A percentile compares a stretch with the other conserved stretches of the same genome.
phyloP scores from a whole-genome alignment of 75 land plant genomes.

The Cryptomeria japonica region DNA sequence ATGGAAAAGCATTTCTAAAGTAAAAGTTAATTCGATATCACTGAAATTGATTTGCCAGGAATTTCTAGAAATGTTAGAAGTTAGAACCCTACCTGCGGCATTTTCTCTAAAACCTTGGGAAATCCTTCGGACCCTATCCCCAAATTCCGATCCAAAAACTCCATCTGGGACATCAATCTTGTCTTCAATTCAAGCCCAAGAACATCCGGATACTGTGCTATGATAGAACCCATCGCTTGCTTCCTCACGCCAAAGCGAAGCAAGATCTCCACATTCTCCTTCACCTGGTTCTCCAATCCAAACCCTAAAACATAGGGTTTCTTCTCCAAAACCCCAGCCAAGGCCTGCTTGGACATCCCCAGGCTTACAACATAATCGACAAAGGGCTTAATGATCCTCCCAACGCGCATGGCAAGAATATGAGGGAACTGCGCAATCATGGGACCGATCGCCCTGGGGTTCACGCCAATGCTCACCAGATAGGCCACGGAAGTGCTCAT shows the following conservation, averaged over 20 bases:
- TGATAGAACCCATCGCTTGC: slow-evolving; percentile 45
- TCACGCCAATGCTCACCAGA: slow-evolving; percentile 83
- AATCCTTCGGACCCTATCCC: slow-evolving; percentile 39
- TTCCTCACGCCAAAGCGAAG: slow-evolving; percentile 56
- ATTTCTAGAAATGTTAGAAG: neutral
- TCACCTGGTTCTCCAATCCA: slow-evolving; percentile 57
- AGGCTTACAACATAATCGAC: slow-evolving; percentile 71
- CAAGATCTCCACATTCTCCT: slow-evolving; percentile 55
- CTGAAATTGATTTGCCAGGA: neutral
- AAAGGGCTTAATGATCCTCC: slow-evolving; percentile 82
- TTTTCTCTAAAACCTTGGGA: slow-evolving; percentile 61
- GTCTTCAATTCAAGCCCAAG: slow-evolving; percentile 62
- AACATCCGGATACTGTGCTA: slow-evolving; percentile 80
- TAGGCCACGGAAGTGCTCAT: slow-evolving; percentile 91
- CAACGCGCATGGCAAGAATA: slow-evolving; percentile 87
- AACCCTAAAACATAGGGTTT: slow-evolving; percentile 76
- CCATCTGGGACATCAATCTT: slow-evolving; percentile 47
- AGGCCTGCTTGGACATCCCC: slow-evolving; percentile 61
- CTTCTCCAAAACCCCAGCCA: slow-evolving; percentile 83
- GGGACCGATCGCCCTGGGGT: slow-evolving; percentile 57
- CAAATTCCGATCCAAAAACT: slow-evolving; percentile 47
- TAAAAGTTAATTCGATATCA: too few species aligned
- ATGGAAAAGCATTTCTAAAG: too few species aligned
- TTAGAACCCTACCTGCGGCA: slow-evolving; percentile 54
- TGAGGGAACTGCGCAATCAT: slow-evolving; percentile 75